Evolutionary conservation across 1,139 yeast species (phyloP), one percentile per base, ranked within the genome.

Genomic region (Cylindricascospora bacillispora): DNA sequence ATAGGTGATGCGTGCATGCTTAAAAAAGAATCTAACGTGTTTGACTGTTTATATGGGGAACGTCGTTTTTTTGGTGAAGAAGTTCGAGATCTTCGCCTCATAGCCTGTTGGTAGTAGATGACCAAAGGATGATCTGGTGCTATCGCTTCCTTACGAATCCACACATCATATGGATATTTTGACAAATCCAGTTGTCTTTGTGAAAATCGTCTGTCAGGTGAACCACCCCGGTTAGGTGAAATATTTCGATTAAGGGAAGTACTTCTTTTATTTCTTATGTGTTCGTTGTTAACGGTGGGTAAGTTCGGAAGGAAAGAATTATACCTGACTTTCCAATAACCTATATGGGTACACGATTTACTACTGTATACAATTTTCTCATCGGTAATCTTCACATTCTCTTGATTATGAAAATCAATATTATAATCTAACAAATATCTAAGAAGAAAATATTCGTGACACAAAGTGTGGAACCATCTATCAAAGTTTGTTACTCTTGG

Each of bases 381-480:
- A 19, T 45, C 52, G 2, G 45, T 40, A n/a, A 51, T 43, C 29
- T 38, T 45, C 23, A 43, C 19, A 2, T 12, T 29, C 3, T 30
- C 30, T n/a, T n/a, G n/a, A n/a, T n/a, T n/a, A n/a, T n/a, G n/a
- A 15, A 25, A 13, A 5, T 19, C 18, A 5, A 20, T 20, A 11
- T 28, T 24, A 9, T 15, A n/a, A n/a, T n/a, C n/a, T n/a, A n/a
- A n/a, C n/a, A 32, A 35, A 28, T 41, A 38, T 20, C 24, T 24
- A 4, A 48, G 28, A 6, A 49, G 26, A 23, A 39, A 47, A 23
- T 44, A 34, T 12, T 39, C 41, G 22, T 44, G 53, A 24, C 40
- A 28, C 3, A 42, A 35, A 9, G 38, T 41, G 31, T 41, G 43
- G 23, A 42, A 43, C 57, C 57, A 52, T 23, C 29, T 39, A 13